Base-by-base conservation (phyloP, 2,329 filamentous ascomycete genomes). In the Cladophialophora chaetospira region DNA sequence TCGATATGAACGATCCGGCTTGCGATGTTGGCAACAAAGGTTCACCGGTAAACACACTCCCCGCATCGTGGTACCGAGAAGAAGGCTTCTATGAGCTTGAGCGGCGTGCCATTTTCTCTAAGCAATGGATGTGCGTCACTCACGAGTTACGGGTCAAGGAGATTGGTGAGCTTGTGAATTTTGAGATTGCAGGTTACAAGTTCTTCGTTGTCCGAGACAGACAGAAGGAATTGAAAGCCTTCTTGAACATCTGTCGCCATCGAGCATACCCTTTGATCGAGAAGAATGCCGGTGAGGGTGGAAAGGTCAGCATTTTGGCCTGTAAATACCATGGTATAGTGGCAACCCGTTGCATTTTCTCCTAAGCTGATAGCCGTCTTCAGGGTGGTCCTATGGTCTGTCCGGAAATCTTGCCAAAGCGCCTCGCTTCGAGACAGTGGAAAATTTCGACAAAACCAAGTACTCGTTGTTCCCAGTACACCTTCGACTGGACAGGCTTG, bases 241-340 rank as follows among this genome's bases (percentile, higher is more conserved):
- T 86, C 67, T 83, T 86, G 71, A 86, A 86, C 64, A 74, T 85
- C 33, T 86, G 84, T 70, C 73, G 83, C 2, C 84, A 86, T 67
- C 75, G 83, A 9, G 83, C 83, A 19, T 86, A 81, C 65, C 61
- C 58, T 0, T 76, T 86, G 3, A 79, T 84, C 10, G 75, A 53
- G 47, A 45, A 57, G 36, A 43, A 57, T 10, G 23, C 53, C 25
- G 63, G 63, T 1, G 46, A 53, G 15, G 52, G 55, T n/a, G 63
- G 63, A 2, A 55, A 51, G 10, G 42, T 57, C n/a, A 58, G 70
- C 61, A 77, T 85, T 28, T 75, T 86, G 25, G 73, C 78, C 0
- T 86, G 83, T 73, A 79, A 79, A 56, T 86, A 86, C 65, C 83
- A 86, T 65, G 82, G 82, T 43, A 26, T 10, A 11, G 17, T 6